These are phyloP conservation scores for Gossypium gossypioides DNA, from an alignment of 441 rosid species.

Conservation along the genomic window DNA sequence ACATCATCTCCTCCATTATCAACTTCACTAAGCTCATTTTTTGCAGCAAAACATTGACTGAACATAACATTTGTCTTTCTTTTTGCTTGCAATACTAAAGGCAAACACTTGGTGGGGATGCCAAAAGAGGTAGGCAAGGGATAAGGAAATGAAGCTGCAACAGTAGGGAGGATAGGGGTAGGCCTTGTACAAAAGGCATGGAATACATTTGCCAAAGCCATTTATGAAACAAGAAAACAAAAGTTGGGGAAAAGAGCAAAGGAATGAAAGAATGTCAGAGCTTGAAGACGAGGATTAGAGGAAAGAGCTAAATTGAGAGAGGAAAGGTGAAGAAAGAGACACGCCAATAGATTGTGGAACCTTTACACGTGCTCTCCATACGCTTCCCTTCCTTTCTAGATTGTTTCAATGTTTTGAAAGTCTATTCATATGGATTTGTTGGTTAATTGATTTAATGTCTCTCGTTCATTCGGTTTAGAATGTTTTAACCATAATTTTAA, in stretches of 20 bases:
- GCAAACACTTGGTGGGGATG: constrained; percentile 18
- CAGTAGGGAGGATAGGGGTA: constrained; percentile 16
- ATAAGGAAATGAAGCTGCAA: constrained; percentile 17
- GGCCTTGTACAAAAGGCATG: constrained; percentile 16
- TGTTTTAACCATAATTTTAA: too few relatives aligned
- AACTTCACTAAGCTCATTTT: constrained; percentile 17
- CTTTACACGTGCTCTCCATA: constrained; percentile 27
- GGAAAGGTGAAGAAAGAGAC: constrained; percentile 54
- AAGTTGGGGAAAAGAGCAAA: neutral
- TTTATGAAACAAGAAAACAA: constrained; percentile 4
- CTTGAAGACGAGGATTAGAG: neutral
- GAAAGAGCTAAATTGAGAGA: constrained; percentile 1
- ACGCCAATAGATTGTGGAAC: constrained; percentile 27
- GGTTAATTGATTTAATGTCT: too few relatives aligned
- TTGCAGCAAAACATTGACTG: constrained; percentile 19
- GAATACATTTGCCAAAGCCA: constrained; percentile 41
- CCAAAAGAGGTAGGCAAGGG: constrained; percentile 11
- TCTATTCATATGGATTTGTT: fast-evolving
- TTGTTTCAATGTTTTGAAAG: too few relatives aligned
- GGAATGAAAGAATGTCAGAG: neutral
- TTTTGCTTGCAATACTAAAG: neutral
- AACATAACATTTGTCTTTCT: constrained; percentile 5
- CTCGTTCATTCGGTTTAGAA: too few relatives aligned
- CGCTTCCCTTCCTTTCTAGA: neutral
- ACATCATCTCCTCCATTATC: constrained; percentile 6